Evolutionary conservation across 768 basidiomycete species (phyloP).

Genomic region (Tricholoma saponaceum): DNA sequence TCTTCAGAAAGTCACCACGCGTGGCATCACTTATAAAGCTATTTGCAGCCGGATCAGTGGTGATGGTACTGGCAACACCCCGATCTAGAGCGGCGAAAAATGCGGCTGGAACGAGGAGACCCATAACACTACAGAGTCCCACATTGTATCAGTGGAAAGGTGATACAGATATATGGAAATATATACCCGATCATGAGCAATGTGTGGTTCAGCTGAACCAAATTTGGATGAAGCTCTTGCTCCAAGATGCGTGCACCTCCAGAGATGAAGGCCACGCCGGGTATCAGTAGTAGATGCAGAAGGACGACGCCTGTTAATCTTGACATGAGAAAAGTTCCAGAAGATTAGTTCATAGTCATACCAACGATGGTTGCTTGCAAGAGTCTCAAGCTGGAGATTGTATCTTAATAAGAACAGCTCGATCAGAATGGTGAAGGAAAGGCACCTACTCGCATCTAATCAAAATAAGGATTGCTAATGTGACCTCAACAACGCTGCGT

Average conservation of each 20-base stretch:
- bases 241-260: slow-evolving; percentile 66
- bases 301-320: slow-evolving; percentile 54
- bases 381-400: slow-evolving; percentile 45
- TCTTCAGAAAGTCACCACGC: slow-evolving; percentile 45
- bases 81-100: slow-evolving; percentile 59
- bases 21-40: slow-evolving; percentile 38
- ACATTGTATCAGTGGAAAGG: not conserved
- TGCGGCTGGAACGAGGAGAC: slow-evolving; percentile 60
- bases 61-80: slow-evolving; percentile 15
- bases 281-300: slow-evolving; percentile 69
- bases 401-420: not conserved
- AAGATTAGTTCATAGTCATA: slow-evolving; percentile 15
- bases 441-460: slow-evolving; percentile 63
- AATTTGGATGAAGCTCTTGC: slow-evolving; percentile 64
- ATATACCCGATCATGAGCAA: slow-evolving; percentile 66
- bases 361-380: slow-evolving; percentile 69
- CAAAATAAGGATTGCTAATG: slow-evolving; percentile 66
- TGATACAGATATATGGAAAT: not conserved
- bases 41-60: slow-evolving; percentile 14
- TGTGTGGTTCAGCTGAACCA: slow-evolving; percentile 64
- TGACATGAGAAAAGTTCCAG: not conserved
- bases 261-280: slow-evolving; percentile 65
- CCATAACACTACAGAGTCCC: slow-evolving; percentile 44
- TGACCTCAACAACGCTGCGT: slow-evolving; percentile 63
- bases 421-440: not conserved